These are phyloP conservation scores for Aphanomyces astaci DNA, from an alignment of 352 stramenopile species.

Conservation along the genomic window DNA sequence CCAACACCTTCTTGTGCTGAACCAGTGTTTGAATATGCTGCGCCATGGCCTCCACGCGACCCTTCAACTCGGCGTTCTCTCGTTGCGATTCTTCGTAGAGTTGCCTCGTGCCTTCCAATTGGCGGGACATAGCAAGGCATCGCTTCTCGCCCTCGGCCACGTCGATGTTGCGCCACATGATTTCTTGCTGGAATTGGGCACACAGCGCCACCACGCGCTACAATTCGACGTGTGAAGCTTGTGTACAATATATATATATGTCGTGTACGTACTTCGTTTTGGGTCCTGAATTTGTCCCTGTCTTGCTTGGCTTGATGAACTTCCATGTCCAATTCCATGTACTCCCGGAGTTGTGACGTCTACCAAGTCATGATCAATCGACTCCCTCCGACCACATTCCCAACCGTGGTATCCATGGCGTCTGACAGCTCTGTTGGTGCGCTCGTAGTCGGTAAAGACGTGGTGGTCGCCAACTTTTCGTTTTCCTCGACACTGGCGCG, in stretches of 20 bases:
- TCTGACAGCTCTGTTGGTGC: background rate
- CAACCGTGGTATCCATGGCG: no score
- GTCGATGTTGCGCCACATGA: slow-evolving; percentile 66
- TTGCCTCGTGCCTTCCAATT: slow-evolving; percentile 23
- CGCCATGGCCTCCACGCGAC: slow-evolving; percentile 27
- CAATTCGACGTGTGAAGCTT: background rate
- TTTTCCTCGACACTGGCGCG: slow-evolving; percentile 7
- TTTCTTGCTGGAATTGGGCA: slow-evolving; percentile 65
- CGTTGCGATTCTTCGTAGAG: slow-evolving; percentile 12
- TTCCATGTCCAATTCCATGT: slow-evolving; percentile 21
- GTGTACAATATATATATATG: background rate
- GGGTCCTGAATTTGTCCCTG: background rate
- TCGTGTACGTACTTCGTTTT: slow-evolving; percentile 11
- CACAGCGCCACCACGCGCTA: slow-evolving; percentile 42
- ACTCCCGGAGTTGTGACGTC: slow-evolving; percentile 11
- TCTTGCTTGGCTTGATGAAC: slow-evolving; percentile 14
- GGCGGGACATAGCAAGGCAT: slow-evolving; percentile 25
- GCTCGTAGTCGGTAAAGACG: background rate
- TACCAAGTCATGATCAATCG: background rate
- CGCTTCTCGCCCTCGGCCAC: slow-evolving; percentile 50
- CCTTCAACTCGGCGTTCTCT: slow-evolving; percentile 3
- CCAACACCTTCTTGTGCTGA: slow-evolving; percentile 49
- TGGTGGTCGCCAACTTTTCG: background rate
- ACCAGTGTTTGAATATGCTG: slow-evolving; percentile 34
- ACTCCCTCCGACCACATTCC: no score